Base-by-base conservation (phyloP, 495 filamentous ascomycete species). In the Glonium stellatum region DNA sequence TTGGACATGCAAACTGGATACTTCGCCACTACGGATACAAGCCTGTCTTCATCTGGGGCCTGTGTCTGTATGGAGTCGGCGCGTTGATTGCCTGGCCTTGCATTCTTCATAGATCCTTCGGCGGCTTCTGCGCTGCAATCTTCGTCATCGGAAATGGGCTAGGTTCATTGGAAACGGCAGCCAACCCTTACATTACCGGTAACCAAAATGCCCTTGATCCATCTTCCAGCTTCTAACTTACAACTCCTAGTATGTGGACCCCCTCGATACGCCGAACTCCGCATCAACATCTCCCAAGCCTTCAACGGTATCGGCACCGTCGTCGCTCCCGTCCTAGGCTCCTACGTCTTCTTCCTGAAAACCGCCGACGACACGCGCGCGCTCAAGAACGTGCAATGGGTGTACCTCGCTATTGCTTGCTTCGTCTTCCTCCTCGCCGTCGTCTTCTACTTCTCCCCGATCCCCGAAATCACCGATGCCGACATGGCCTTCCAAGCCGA, bases 221-320 rank as follows among this genome's bases (percentile, higher is more conserved):
- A 44, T 15, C 39, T 44, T 2, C 18, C 12, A 13, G 10, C 15
- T 36, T 2, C 39, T n/a, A n/a, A 77, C 80, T 27, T 25, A 22
- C n/a, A 22, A 15, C 11, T 15, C n/a, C 23, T 31, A 23, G 18
- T 25, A 8, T 23, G 13, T 51, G 79, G 78, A 47, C 79, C 79
- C 6, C 78, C 77, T 4, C 69, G 73, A 19, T 80, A 79, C 64
- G 69, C 77, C 13, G 79, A 82, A 56, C 74, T 80, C 62, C 79
- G 87, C 34, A 79, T 90, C 54, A 82, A 88, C 41, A 65, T 88
- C 13, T 80, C 86, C 0, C 86, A 51, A 18, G 21, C 48, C 11
- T 78, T 90, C 49, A 86, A 89, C 63, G 87, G 79, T 4, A 76
- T 87, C 31, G 82, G 84, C 6, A 84, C 82, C 21, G 81, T 89